Percentiles rank a stretch among this genome's conserved stretches.
phyloP scores from a whole-genome alignment of 1,284 basidiomycete species.

The Stygiomarasmius scandens region DNA sequence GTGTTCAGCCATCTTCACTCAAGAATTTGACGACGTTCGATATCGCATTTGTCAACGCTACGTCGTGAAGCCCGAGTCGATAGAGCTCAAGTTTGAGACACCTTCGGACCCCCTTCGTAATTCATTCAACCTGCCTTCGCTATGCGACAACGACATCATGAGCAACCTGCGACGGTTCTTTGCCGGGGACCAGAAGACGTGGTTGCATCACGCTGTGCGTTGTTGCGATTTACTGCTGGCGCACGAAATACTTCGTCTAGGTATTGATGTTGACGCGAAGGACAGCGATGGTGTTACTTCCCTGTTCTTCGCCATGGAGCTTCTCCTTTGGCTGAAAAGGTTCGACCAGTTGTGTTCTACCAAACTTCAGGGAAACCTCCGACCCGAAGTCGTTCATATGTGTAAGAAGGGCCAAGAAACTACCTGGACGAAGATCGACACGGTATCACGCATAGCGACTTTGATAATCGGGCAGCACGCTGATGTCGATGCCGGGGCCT shows the following conservation, averaged over 20 bases:
- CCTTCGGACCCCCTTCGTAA: too few species aligned
- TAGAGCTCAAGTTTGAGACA: too few species aligned
- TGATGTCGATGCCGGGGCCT: constrained; percentile 7
- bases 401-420: not conserved
- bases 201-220: constrained; percentile 11
- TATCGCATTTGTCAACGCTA: too few species aligned
- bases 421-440: constrained; percentile 4
- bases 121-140: too few species aligned
- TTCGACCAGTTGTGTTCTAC: too few species aligned
- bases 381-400: not conserved
- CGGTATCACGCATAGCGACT: constrained; percentile 7
- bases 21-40: too few species aligned
- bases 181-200: not conserved
- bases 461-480: constrained; percentile 17
- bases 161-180: not conserved
- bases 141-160: not conserved
- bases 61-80: too few species aligned
- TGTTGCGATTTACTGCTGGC: constrained; percentile 19
- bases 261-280: too few species aligned
- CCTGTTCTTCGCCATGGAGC: constrained; percentile 14
- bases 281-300: constrained; percentile 19
- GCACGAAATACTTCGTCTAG: constrained; percentile 22
- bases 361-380: not conserved
- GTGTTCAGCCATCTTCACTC: too few species aligned
- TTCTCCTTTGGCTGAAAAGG: too few species aligned